Evolutionary conservation across 352 stramenopile genomes (phyloP).

Genomic region (Globisporangium sylvaticum): DNA sequence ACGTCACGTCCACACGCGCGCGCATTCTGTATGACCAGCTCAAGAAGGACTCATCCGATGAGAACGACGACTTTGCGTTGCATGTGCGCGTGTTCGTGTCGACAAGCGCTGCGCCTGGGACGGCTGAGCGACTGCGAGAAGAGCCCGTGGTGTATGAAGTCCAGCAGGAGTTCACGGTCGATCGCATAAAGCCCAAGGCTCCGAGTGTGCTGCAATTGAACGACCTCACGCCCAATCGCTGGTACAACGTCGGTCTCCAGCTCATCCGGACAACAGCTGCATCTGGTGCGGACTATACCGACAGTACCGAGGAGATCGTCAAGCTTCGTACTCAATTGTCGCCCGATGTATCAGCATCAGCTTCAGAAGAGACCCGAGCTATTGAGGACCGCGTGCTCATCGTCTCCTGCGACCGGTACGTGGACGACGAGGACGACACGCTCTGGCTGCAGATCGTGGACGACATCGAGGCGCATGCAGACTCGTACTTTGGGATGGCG

Average conservation of each 20-base stretch:
- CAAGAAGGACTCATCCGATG: background rate
- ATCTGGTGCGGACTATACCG: background rate
- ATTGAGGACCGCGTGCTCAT: constrained; percentile 27
- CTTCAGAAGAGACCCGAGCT: background rate
- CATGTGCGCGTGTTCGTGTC: constrained; percentile 17
- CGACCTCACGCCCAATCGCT: constrained; percentile 28
- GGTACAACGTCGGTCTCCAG: constrained; percentile 31
- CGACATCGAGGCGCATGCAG: constrained; percentile 28
- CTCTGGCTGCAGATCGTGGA: constrained; percentile 33
- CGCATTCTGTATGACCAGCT: constrained; percentile 48
- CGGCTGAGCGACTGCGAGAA: background rate
- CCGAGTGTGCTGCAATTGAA: constrained; percentile 30
- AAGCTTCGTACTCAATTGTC: constrained; percentile 30
- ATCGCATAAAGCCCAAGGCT: background rate
- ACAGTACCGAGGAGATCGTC: constrained; percentile 21
- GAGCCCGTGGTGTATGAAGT: background rate
- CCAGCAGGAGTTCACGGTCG: constrained; percentile 4
- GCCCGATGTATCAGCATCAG: background rate
- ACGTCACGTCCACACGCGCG: constrained; percentile 37
- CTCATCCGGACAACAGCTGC: background rate
- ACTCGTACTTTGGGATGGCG: constrained; percentile 46
- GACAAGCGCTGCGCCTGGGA: background rate
- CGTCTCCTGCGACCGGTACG: constrained; percentile 57
- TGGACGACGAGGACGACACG: constrained; percentile 52
- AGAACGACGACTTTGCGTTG: constrained; percentile 11